Conservation (phyloP, 208 protist species). For the Borovskyia barvae region DNA sequence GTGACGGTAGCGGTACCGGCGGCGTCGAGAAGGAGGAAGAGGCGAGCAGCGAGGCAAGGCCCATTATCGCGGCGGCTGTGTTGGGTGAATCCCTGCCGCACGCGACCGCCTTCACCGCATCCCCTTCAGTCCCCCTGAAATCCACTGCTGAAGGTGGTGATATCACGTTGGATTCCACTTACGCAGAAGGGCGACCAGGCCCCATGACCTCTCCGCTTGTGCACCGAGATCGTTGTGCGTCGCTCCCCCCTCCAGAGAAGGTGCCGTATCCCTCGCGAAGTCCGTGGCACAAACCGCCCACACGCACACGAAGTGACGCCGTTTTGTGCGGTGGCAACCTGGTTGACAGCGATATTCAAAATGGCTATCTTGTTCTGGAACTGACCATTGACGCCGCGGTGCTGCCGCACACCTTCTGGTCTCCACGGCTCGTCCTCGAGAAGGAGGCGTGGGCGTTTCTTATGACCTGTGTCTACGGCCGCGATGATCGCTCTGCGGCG, state of each 20-base stretch:
- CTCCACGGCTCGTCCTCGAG: conserved; percentile 20
- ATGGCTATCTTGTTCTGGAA: conserved; percentile 69
- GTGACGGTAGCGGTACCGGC: neutral
- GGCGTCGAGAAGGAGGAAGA: neutral
- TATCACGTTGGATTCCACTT: no score
- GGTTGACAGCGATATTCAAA: conserved; percentile 71
- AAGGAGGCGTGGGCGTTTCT: conserved; percentile 42
- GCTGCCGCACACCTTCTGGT: conserved; percentile 30
- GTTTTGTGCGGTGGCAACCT: conserved; percentile 62
- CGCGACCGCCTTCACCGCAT: no score
- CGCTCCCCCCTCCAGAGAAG: no score
- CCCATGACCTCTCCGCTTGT: no score
- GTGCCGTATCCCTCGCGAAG: no score
- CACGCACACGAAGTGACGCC: conserved; percentile 27
- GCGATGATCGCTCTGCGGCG: conserved; percentile 49
- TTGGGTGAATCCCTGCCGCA: neutral
- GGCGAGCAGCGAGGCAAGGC: neutral
- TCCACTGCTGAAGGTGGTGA: no score
- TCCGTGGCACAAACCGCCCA: conserved; percentile 23
- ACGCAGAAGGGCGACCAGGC: no score
- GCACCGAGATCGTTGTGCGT: no score
- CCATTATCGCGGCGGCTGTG: neutral
- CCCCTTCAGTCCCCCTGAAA: no score
- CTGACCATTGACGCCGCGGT: conserved; percentile 36
- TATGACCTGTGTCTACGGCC: conserved; percentile 59